Evolutionary conservation across 164 flowering plant species (phyloP).

Genomic region (Magnolia kwangsiensis): DNA sequence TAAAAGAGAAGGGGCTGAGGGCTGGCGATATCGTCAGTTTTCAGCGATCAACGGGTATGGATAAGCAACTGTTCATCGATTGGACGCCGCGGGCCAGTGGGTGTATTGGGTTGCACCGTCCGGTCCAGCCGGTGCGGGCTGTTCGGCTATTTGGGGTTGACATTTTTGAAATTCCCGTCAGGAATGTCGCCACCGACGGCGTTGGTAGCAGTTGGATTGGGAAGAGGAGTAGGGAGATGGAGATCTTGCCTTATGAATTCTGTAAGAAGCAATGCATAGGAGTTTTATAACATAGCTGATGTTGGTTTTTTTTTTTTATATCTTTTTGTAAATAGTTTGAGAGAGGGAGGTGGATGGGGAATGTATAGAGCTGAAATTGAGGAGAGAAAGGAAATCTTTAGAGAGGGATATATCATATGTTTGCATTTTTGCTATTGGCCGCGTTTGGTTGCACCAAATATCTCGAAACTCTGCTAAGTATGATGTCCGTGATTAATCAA

Average conservation of each 20-base stretch:
- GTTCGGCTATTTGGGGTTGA: constrained; percentile 79
- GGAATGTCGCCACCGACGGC: not conserved
- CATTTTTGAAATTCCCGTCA: constrained; percentile 46
- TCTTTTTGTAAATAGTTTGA: not conserved
- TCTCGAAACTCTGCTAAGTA: too few relatives aligned
- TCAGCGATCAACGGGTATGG: constrained; percentile 44
- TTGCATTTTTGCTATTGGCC: not conserved
- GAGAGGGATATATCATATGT: not conserved
- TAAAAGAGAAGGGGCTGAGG: constrained; percentile 72
- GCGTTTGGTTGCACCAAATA: not conserved
- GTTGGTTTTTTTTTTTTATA: not conserved
- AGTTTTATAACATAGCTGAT: constrained; percentile 33
- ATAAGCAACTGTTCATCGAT: constrained; percentile 66
- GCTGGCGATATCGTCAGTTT: constrained; percentile 77
- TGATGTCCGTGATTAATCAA: too few relatives aligned
- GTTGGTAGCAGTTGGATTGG: constrained; percentile 21
- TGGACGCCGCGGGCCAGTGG: constrained; percentile 40
- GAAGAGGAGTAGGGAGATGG: constrained; percentile 49
- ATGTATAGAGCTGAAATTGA: not conserved
- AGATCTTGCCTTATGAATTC: constrained; percentile 38
- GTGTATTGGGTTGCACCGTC: not conserved
- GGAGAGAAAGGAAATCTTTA: not conserved
- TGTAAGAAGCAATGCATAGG: constrained; percentile 57
- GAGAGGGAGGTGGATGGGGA: not conserved
- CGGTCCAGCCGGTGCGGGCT: constrained; percentile 37